A percentile compares a stretch with the other conserved stretches of the same genome.
These are phyloP conservation scores for Suillus occidentalis DNA, from an alignment of 768 basidiomycete genomes.

Conservation along the genomic window DNA sequence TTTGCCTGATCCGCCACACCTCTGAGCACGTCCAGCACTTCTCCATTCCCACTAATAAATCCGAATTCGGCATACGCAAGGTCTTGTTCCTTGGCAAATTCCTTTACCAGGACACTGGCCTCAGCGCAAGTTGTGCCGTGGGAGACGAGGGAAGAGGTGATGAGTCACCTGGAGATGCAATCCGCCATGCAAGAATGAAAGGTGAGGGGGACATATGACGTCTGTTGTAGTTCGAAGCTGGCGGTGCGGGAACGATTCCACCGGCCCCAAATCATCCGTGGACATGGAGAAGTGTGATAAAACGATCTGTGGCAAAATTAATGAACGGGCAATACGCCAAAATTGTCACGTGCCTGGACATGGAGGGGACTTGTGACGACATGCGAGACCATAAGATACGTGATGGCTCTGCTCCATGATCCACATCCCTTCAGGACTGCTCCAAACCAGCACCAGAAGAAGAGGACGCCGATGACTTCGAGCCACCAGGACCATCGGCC, in stretches of 20 bases:
- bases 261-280: slow-evolving; percentile 85
- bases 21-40: slow-evolving; percentile 79
- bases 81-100: slow-evolving; percentile 83
- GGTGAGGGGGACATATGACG: slow-evolving; percentile 79
- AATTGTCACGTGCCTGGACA: slow-evolving; percentile 67
- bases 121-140: slow-evolving; percentile 87
- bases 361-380: slow-evolving; percentile 88
- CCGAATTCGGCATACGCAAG: slow-evolving; percentile 90
- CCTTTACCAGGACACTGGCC: slow-evolving; percentile 82
- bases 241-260: slow-evolving; percentile 89
- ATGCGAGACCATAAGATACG: slow-evolving; percentile 84
- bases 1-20: slow-evolving; percentile 87
- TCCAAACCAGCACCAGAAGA: slow-evolving; percentile 91
- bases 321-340: not conserved
- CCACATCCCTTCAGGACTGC: slow-evolving; percentile 69
- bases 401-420: slow-evolving; percentile 64
- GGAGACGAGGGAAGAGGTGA: slow-evolving; percentile 93
- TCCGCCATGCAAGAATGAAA: slow-evolving; percentile 95
- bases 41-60: slow-evolving; percentile 81
- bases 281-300: slow-evolving; percentile 98
- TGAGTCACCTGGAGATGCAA: slow-evolving; percentile 97
- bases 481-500: slow-evolving; percentile 77
- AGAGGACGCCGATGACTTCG: slow-evolving; percentile 72
- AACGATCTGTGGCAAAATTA: slow-evolving; percentile 61
- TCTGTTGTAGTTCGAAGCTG: slow-evolving; percentile 98